phyloP scores from a whole-genome alignment of 371 early-diverging fungal species.

The Mucor saturninus region DNA sequence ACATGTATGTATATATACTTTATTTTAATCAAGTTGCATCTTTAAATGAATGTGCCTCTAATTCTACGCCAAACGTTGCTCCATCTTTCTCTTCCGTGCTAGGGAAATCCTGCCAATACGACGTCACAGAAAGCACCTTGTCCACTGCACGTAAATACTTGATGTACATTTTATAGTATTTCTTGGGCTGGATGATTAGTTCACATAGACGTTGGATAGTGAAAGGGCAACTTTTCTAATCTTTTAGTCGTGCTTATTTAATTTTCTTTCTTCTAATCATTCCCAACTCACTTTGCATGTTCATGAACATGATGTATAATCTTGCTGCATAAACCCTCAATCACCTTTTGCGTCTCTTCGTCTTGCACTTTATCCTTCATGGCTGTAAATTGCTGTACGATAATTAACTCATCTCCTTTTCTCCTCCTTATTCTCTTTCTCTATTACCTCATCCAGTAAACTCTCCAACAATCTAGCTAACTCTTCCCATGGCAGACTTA shows the following conservation, averaged over 20 bases:
- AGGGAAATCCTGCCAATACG: slow-evolving; percentile 38
- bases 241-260: neutral
- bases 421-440: too few species aligned
- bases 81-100: neutral
- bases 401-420: neutral
- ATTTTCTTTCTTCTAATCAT: slow-evolving; percentile 1
- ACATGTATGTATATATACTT: neutral
- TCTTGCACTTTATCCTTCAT: slow-evolving; percentile 31
- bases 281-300: slow-evolving; percentile 34
- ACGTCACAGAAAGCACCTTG: slow-evolving; percentile 47
- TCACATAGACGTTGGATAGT: slow-evolving; percentile 66
- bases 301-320: slow-evolving; percentile 38
- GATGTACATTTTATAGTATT: slow-evolving; percentile 55
- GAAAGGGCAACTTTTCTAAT: slow-evolving; percentile 50
- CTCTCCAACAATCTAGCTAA: neutral
- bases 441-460: slow-evolving; percentile 4
- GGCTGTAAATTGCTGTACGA: slow-evolving; percentile 34
- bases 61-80: neutral
- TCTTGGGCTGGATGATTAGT: slow-evolving; percentile 49
- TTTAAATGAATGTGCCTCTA: neutral
- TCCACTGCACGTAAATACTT: slow-evolving; percentile 66
- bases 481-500: slow-evolving; percentile 6
- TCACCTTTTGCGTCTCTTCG: slow-evolving; percentile 10
- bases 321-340: slow-evolving; percentile 30
- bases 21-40: slow-evolving; percentile 4